A percentile compares a stretch with the other conserved stretches of the same genome.
These are phyloP conservation scores for Zasmidium cellare DNA, from an alignment of 2,329 filamentous ascomycete genomes.

Conservation along the genomic window DNA sequence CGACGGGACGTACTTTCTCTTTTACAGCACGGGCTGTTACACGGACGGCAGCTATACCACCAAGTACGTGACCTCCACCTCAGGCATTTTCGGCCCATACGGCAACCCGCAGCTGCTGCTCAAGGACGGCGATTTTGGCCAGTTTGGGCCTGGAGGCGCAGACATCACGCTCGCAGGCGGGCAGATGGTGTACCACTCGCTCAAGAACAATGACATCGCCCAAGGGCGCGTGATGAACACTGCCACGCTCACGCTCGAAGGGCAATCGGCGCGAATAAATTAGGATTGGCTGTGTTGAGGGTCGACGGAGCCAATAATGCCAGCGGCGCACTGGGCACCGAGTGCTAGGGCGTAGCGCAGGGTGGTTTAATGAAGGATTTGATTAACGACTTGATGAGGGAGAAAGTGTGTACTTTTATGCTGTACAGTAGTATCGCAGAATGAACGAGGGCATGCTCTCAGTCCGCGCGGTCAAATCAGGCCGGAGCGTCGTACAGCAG, in stretches of 20 bases:
- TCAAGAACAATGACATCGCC: constrained; percentile 11
- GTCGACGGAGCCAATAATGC: neutral
- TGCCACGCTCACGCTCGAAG: constrained; percentile 3
- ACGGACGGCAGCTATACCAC: constrained; percentile 23
- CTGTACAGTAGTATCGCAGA: neutral
- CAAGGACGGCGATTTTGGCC: constrained; percentile 19
- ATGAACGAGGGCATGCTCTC: neutral
- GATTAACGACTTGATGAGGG: neutral
- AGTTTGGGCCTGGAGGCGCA: constrained; percentile 24
- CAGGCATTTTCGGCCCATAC: constrained; percentile 23
- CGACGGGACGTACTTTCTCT: constrained; percentile 24
- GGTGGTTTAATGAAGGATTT: neutral
- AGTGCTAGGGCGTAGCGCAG: neutral
- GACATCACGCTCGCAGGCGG: constrained; percentile 9
- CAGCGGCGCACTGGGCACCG: neutral
- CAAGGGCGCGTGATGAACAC: constrained; percentile 12
- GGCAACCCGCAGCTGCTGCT: constrained; percentile 21
- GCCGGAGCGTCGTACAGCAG: neutral
- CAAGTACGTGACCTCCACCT: constrained; percentile 22
- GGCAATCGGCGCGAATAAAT: constrained; percentile 1
- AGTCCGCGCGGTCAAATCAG: neutral
- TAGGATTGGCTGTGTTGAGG: constrained; percentile 4
- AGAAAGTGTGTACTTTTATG: neutral
- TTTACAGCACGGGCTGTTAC: constrained; percentile 28
- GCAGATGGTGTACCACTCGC: constrained; percentile 8